Percentiles rank a stretch among this genome's conserved stretches.
These are phyloP conservation scores for Scheffersomyces segobiensis DNA, from an alignment of 1,139 yeast genomes.

Conservation along the genomic window DNA sequence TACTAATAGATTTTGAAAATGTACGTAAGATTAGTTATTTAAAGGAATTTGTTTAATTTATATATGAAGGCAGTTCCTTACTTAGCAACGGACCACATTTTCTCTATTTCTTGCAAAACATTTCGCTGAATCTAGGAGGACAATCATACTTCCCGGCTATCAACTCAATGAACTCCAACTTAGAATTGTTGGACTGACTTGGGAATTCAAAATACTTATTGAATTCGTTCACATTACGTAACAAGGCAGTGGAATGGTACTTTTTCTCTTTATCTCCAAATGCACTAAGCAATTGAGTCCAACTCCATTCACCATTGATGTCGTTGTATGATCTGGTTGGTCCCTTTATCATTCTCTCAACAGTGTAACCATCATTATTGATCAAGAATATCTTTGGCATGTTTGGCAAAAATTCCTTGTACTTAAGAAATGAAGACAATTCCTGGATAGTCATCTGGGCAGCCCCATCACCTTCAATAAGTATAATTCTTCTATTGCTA, in stretches of 20 bases:
- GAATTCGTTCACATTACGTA: slow-evolving; percentile 31
- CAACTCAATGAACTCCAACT: slow-evolving; percentile 58
- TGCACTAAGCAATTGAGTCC: slow-evolving; percentile 63
- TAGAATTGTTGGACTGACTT: slow-evolving; percentile 19
- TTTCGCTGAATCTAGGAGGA: slow-evolving; percentile 28
- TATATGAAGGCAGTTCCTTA: not conserved
- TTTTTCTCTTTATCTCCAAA: slow-evolving; percentile 60
- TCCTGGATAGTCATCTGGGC: slow-evolving; percentile 91
- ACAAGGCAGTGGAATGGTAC: slow-evolving; percentile 33
- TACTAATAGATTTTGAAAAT: too few species aligned
- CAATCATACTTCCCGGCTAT: slow-evolving; percentile 59
- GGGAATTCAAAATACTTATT: slow-evolving; percentile 17
- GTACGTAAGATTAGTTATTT: too few species aligned
- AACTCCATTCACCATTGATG: slow-evolving; percentile 75
- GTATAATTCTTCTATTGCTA: slow-evolving; percentile 54
- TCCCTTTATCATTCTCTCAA: slow-evolving; percentile 82
- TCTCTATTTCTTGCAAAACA: slow-evolving; percentile 3
- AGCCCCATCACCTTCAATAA: slow-evolving; percentile 87
- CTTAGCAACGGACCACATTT: too few species aligned
- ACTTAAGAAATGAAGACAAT: slow-evolving; percentile 64
- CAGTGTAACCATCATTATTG: slow-evolving; percentile 85
- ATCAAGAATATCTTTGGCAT: slow-evolving; percentile 64
- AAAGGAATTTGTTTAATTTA: too few species aligned
- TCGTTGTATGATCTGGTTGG: slow-evolving; percentile 77
- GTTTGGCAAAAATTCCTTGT: slow-evolving; percentile 38